Conservation (phyloP, 345 rosid genomes). For the Aquilaria malaccensis region DNA sequence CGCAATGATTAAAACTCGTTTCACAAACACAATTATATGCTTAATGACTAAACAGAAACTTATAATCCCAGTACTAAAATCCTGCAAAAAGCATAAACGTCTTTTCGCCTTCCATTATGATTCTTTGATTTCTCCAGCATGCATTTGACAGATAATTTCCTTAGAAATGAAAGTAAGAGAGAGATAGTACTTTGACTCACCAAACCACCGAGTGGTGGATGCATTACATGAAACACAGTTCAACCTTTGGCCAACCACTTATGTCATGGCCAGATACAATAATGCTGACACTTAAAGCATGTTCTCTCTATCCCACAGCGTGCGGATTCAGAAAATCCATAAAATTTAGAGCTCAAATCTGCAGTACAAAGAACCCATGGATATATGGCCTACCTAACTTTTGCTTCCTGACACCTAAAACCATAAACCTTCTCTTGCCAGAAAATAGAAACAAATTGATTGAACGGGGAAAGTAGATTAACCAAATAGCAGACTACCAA, state of each 20-base stretch:
- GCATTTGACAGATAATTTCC: neutral
- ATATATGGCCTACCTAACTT: constrained; percentile 12
- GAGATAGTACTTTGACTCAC: constrained; percentile 21
- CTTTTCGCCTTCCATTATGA: neutral
- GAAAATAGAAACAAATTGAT: neutral
- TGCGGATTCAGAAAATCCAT: constrained; percentile 15
- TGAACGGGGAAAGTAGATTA: neutral
- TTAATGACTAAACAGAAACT: too few relatives aligned
- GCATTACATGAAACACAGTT: constrained; percentile 18
- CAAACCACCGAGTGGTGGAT: constrained; percentile 31
- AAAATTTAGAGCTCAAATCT: constrained; percentile 5
- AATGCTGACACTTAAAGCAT: constrained; percentile 7
- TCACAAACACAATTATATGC: neutral
- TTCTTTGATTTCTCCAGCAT: neutral
- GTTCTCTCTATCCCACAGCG: constrained; percentile 7
- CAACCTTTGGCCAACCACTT: constrained; percentile 6
- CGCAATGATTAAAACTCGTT: neutral
- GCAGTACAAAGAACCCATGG: constrained; percentile 10
- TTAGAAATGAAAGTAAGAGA: neutral
- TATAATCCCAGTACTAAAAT: neutral
- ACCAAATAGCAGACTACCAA: neutral
- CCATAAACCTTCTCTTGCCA: constrained; percentile 4
- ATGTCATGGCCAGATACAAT: constrained; percentile 1
- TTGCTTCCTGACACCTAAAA: constrained; percentile 3
- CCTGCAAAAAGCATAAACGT: neutral